phyloP scores from a whole-genome alignment of 345 rosid species.

The Eutrema heterophyllum region DNA sequence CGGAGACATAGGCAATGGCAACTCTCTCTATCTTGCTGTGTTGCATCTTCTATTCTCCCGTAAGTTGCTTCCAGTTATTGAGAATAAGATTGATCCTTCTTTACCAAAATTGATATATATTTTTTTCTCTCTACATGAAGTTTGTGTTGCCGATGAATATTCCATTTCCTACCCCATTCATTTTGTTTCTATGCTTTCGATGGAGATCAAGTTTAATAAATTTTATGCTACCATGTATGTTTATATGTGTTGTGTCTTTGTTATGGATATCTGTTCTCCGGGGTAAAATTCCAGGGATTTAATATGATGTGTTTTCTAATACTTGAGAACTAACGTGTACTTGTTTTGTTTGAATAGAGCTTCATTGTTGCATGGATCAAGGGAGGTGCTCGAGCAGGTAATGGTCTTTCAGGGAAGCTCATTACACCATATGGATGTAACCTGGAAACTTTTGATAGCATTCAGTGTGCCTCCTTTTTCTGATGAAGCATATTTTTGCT shows the following conservation, averaged over 20 bases:
- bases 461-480: slow-evolving; percentile 3
- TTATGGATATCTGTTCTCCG: not conserved
- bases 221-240: slow-evolving; percentile 1
- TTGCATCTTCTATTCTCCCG: slow-evolving; percentile 88
- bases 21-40: slow-evolving; percentile 69
- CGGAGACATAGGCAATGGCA: slow-evolving; percentile 97
- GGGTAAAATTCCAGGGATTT: not conserved
- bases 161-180: not conserved
- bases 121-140: slow-evolving; percentile 1
- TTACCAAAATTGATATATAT: not conserved
- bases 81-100: not conserved
- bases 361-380: slow-evolving; percentile 78
- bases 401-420: slow-evolving; percentile 13
- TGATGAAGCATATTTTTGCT: slow-evolving; percentile 7
- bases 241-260: slow-evolving; percentile 1
- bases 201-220: not conserved
- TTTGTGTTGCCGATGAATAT: slow-evolving; percentile 3
- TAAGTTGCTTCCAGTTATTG: slow-evolving; percentile 40
- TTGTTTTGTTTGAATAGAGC: slow-evolving; percentile 50
- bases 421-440: slow-evolving; percentile 4
- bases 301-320: slow-evolving; percentile 6
- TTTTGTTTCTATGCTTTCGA: not conserved
- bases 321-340: slow-evolving; percentile 8
- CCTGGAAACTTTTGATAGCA: not conserved
- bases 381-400: slow-evolving; percentile 88